Base-by-base conservation (phyloP, 208 protist species). In the Leptomonas pyrrhocoris region DNA sequence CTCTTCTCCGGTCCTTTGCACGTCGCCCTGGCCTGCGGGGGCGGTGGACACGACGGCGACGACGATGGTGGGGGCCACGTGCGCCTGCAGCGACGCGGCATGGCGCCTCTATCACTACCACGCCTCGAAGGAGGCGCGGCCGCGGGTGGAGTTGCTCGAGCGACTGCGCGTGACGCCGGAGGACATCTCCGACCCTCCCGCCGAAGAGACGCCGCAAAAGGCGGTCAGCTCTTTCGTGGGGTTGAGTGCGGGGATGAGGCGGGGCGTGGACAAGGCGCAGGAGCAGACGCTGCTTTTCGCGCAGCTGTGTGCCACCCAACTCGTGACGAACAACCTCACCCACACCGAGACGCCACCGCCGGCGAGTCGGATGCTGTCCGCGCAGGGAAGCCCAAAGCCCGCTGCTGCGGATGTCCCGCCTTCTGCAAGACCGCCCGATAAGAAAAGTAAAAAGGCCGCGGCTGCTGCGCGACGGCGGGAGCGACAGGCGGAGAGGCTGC, bases 41-140 rank as follows among this genome's bases (percentile, higher is more conserved):
- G 45, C 9, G 12, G 23, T 19, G 18, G 31, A 48, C 34, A 45
- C 23, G n/a, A 25, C 60, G 16, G 27, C 43, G 5, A 59, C 60
- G 16, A 36, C 43, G 5, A 59, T 45, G 49, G 30, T 45, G 43
- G 18, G 42, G 38, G n/a, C 16, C 54, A 43, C 54, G 13, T 19
- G 27, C 46, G 15, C 64, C 19, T 36, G 18, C 4, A 54, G 27
- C 45, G 63, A 68, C 7, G 58, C 42, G 27, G 31, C 28, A 31
- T 71, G 63, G 71, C 36, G 51, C 21, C 62, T 77, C 34, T 77
- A 66, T 42, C 57, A 77, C 57, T 77, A 70, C 43, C 71, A 71
- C 63, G 25, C 27, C 40, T 77, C 71, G 13, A 31, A 53, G 27
- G 71, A 77, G 38, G 21, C 21, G 9, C 60, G 43, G 11, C 71